Base-by-base conservation (phyloP, 2,329 filamentous ascomycete genomes). In the Grosmannia serpens region DNA sequence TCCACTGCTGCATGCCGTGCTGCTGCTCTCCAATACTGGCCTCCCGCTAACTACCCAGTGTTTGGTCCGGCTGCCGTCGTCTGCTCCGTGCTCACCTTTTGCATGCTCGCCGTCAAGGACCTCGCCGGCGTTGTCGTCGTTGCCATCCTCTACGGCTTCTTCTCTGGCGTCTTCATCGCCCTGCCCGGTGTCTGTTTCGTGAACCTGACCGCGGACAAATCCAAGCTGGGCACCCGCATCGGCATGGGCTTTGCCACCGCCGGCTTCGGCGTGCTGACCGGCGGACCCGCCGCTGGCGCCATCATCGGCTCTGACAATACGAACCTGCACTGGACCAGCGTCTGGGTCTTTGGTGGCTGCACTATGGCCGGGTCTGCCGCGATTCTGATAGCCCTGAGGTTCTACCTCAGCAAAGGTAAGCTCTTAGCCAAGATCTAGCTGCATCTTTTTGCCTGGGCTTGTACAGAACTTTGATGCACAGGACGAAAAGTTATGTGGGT, bases 31-130 rank as follows among this genome's bases (percentile, higher is more conserved):
- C n/a, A n/a, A n/a, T 53, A 1, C 50, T 22, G 27, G 24, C 20
- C 2, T 31, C 3, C 4, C 7, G 50, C 50, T 53, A 13, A 53
- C 29, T 5, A 11, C 5, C 26, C 15, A 51, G 49, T 51, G 27
- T 51, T 51, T 7, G 49, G 49, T 15, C 50, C 50, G n/a, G 50
- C 50, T 22, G 29, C 50, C 11, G 2, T 53, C 9, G 20, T 53
- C 17, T 33, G 29, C 22, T 58, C 59, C 9, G 54, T 64, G 9
- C 22, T 52, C 13, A 22, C 53, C 10, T 33, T 58, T 22, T 41
- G 17, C 26, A 24, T 47, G 50, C 15, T 58, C 4, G n/a, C 20
- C 33, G 56, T 50, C 17, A 10, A 53, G 4, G 22, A 26, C 20
- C 35, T 58, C 3, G 55, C 29, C 7, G 46, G 55, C 24, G 26